A percentile compares a stretch with the other conserved stretches of the same genome.
Conservation (phyloP, 2,329 filamentous ascomycete species). For the Metarhizium anisopliae region DNA sequence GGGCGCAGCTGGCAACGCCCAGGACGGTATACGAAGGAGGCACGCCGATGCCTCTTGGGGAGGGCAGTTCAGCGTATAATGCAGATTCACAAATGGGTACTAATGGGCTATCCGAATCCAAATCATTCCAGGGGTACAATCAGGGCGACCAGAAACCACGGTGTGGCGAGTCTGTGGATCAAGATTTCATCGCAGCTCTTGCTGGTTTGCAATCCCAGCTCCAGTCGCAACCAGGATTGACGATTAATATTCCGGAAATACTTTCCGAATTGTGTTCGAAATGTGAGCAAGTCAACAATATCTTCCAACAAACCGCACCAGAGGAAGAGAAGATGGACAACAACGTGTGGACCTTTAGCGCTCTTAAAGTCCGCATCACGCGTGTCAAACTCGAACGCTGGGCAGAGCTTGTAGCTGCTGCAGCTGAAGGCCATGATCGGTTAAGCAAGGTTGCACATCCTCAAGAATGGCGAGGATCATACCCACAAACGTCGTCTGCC, state of each 20-base stretch:
- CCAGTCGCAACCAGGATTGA: constrained; percentile 33
- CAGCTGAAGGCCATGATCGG: constrained; percentile 18
- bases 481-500: constrained; percentile 6
- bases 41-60: constrained; percentile 17
- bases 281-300: constrained; percentile 33
- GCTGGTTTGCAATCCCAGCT: constrained; percentile 31
- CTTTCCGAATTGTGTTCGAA: constrained; percentile 30
- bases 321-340: constrained; percentile 28
- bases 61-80: constrained; percentile 13
- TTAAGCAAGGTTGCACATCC: background rate
- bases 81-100: constrained; percentile 14
- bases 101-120: constrained; percentile 4
- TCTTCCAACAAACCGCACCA: constrained; percentile 21
- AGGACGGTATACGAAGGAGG: constrained; percentile 18
- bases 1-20: constrained; percentile 37
- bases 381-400: constrained; percentile 37
- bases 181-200: constrained; percentile 29
- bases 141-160: constrained; percentile 4
- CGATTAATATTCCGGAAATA: constrained; percentile 34
- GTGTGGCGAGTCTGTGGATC: constrained; percentile 24
- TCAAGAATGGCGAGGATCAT: constrained; percentile 9
- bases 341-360: constrained; percentile 39
- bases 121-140: background rate
- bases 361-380: constrained; percentile 37
- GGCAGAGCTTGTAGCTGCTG: constrained; percentile 34